These are phyloP conservation scores for Hamamelis virginiana DNA, from an alignment of 164 flowering plant genomes.

Conservation along the genomic window DNA sequence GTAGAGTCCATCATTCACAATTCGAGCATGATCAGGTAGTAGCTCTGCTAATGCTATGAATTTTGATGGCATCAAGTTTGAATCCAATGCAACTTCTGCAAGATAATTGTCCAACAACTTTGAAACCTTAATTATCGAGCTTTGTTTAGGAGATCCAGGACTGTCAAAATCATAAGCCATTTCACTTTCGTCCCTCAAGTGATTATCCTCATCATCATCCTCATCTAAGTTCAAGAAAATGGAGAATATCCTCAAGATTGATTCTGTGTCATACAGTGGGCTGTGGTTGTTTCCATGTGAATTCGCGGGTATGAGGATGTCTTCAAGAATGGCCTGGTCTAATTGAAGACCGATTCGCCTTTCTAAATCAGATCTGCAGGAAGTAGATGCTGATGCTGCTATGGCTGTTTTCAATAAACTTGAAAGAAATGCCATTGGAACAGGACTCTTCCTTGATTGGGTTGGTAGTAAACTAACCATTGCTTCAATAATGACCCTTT, in stretches of 20 bases:
- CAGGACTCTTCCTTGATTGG: constrained; percentile 77
- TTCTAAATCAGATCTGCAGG: constrained; percentile 85
- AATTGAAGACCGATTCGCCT: constrained; percentile 83
- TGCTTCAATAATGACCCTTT: constrained; percentile 69
- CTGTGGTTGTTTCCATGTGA: constrained; percentile 53
- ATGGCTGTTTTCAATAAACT: constrained; percentile 76
- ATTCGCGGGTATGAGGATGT: constrained; percentile 78
- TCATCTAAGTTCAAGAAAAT: constrained; percentile 82
- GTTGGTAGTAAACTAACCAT: constrained; percentile 75
- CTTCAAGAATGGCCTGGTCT: constrained; percentile 98
- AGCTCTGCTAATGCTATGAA: constrained; percentile 82
- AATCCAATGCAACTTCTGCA: constrained; percentile 85
- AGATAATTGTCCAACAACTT: constrained; percentile 83
- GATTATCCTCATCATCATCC: constrained; percentile 73
- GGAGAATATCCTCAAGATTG: constrained; percentile 79
- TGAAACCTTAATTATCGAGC: constrained; percentile 81
- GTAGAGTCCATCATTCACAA: constrained; percentile 77
- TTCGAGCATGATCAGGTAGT: constrained; percentile 93
- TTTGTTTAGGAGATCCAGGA: constrained; percentile 90
- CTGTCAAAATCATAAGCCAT: constrained; percentile 79
- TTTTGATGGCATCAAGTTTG: constrained; percentile 65
- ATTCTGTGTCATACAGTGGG: constrained; percentile 70
- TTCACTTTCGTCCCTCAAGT: constrained; percentile 57
- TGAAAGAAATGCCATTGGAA: constrained; percentile 93
- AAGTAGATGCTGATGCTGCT: constrained; percentile 53